Base-by-base conservation (phyloP, 257 asterid species). In the Ajuga chamaepitys region DNA sequence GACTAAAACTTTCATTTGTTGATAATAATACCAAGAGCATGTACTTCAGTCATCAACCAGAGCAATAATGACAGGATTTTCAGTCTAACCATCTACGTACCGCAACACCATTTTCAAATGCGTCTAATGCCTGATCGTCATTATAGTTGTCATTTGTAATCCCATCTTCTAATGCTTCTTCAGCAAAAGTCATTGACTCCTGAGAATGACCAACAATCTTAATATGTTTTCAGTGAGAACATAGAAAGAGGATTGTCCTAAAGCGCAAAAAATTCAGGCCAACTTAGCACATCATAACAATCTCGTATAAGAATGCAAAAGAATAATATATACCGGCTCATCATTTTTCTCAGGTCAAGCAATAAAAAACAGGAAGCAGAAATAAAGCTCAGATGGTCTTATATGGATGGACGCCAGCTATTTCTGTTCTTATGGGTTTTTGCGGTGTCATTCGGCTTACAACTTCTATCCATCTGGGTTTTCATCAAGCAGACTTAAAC, bases 41-140 rank as follows among this genome's bases (percentile, higher is more conserved):
- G 55, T 37, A 42, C 50, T 67, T 61, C 44, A 34, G 52, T 14
- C 56, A 63, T 25, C 37, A 51, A 53, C 32, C 16, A 59, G 53
- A 71, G 54, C 46, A 68, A 32, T 18, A 59, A 18, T 22, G 56
- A 24, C 17, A 74, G 18, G 20, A 46, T 24, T 32, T 28, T 32
- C 14, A 70, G 66, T 25, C 48, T 24, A 68, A 53, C 22, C 30
- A 54, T 60, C 12, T 45, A 78, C 95, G 64, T 73, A 92, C 98
- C 83, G 17, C 95, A 38, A 68, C 95, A 9, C 78, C 86, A 70
- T 82, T 85, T 50, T 68, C 82, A 65, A 74, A 84, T 7, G 97
- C 97, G 61, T 78, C 85, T 74, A 92, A 63, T 35, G 95, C 91
- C 78, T 80, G 83, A 1, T 86, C 85, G 24, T 82, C 89, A 51